Base-by-base conservation (phyloP, 2,329 filamentous ascomycete species). In the Aureobasidium sp. region DNA sequence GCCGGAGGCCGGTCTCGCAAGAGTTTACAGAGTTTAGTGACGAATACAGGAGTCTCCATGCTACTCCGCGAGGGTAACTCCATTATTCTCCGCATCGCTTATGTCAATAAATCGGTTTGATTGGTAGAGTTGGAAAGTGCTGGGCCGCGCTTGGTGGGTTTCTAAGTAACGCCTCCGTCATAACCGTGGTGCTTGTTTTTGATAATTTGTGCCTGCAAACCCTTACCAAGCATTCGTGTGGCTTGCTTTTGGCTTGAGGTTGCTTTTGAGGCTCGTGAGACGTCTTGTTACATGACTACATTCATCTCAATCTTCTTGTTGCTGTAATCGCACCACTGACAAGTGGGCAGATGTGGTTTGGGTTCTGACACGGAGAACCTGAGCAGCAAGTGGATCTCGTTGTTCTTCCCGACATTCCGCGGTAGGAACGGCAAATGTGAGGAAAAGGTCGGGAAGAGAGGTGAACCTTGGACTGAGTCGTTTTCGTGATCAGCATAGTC, bases 101-200 rank as follows among this genome's bases (percentile, higher is more conserved):
- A 9, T 41, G 46, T 50, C 32, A 41, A 27, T 23, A 2, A 9
- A 1, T 29, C 23, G 32, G 3, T 15, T n/a, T 48, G 56, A 59
- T 59, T 59, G 56, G 56, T 32, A 59, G 44, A 23, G 34, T 6
- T 34, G 29, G 5, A 15, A 17, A 26, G 39, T 20, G 20, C 20
- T 20, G 10, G 41, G 36, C 5, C 5, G 37, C n/a, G n/a, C 13
- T 47, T 26, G 27, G 13, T 20, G 20, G 20, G 20, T 20, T 20
- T 20, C 20, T 20, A 20, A 39, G 29, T 48, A 59, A 36, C 56
- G 56, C 46, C 46, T 29, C 56, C 56, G 56, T 59, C 56, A 36
- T 50, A 59, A 39, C 56, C 56, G 56, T 34, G 56, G 32, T 50
- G 56, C 44, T 50, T 59, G 15, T 59, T 20, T 34, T 26, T n/a